Evolutionary conservation across 2,329 filamentous ascomycete species (phyloP).

Genomic region (Zarea fungicola): DNA sequence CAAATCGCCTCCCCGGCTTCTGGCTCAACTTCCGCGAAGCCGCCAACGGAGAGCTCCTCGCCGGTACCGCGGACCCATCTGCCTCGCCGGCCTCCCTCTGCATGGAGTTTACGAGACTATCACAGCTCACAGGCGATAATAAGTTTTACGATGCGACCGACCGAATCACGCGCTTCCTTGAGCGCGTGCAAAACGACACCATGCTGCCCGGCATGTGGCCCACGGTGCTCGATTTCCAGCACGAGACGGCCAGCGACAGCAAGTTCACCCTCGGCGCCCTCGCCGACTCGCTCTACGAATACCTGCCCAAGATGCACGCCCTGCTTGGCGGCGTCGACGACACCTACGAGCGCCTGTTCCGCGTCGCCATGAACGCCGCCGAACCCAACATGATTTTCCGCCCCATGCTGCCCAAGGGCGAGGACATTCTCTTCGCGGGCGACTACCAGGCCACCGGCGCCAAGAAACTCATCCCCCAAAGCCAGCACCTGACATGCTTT

Average conservation of each 20-base stretch:
- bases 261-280: slow-evolving; percentile 43
- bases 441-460: slow-evolving; percentile 26
- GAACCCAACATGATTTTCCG: slow-evolving; percentile 60
- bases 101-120: slow-evolving; percentile 58
- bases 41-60: slow-evolving; percentile 28
- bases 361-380: slow-evolving; percentile 48
- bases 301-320: slow-evolving; percentile 60
- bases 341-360: slow-evolving; percentile 33
- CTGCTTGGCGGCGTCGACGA: slow-evolving; percentile 54
- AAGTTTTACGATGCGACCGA: slow-evolving; percentile 57
- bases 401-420: slow-evolving; percentile 53
- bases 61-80: slow-evolving; percentile 25
- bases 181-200: slow-evolving; percentile 46
- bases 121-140: slow-evolving; percentile 54
- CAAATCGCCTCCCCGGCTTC: slow-evolving; percentile 55
- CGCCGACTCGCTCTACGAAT: slow-evolving; percentile 56
- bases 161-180: slow-evolving; percentile 51
- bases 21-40: slow-evolving; percentile 38
- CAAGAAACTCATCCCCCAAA: slow-evolving; percentile 26
- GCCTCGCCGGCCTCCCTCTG: slow-evolving; percentile 48
- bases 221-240: slow-evolving; percentile 42
- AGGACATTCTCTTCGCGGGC: slow-evolving; percentile 57
- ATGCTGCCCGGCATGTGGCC: slow-evolving; percentile 59
- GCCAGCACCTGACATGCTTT: slow-evolving; percentile 59
- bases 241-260: slow-evolving; percentile 28